These are phyloP conservation scores for Keithomyces neogunnii DNA, from an alignment of 2,329 filamentous ascomycete species.

Conservation along the genomic window DNA sequence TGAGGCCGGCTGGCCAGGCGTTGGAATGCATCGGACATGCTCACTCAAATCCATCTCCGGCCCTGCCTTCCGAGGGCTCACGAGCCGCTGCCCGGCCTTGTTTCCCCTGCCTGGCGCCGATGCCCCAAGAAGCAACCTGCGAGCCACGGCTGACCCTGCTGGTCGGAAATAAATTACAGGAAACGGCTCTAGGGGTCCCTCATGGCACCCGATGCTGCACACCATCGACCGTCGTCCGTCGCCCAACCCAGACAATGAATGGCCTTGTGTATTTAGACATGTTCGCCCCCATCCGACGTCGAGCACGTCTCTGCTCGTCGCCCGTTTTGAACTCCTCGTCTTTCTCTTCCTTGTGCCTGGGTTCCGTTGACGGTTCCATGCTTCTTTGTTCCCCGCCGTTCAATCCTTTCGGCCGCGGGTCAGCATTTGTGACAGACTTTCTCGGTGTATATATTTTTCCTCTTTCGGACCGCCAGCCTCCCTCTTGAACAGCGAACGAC, in stretches of 20 bases:
- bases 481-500: constrained; percentile 11
- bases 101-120: no score
- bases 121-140: neutral
- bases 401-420: constrained; percentile 25
- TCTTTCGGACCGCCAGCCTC: constrained; percentile 1
- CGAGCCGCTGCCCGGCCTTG: neutral
- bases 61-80: no score
- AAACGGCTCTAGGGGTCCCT: neutral
- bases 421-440: constrained; percentile 3
- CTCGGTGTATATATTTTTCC: constrained; percentile 3
- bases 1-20: neutral
- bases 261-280: constrained; percentile 11
- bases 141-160: neutral
- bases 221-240: no score
- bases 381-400: constrained; percentile 14
- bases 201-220: no score
- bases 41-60: no score
- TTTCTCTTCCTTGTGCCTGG: constrained; percentile 2
- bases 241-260: neutral
- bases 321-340: neutral
- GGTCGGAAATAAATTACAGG: neutral
- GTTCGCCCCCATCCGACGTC: constrained; percentile 9
- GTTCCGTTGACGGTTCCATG: constrained; percentile 5
- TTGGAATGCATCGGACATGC: neutral
- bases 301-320: constrained; percentile 1